Evolutionary conservation across 805 yeast species (phyloP), one percentile per base, ranked within the genome.

Genomic region (Kluyveromyces dobzhanskii): DNA sequence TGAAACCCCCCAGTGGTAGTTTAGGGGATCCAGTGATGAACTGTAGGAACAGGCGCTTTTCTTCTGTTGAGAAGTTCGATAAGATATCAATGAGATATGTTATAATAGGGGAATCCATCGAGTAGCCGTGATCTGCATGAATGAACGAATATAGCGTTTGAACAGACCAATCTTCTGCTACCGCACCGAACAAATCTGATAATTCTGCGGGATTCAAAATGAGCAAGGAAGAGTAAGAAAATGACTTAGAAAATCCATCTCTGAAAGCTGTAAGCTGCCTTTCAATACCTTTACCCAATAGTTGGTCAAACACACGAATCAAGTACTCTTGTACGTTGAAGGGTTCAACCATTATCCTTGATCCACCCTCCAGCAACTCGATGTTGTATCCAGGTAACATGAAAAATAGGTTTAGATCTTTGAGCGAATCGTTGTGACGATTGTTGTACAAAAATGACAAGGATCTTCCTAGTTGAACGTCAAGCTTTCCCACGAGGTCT

Each of bases 11-110:
- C 53, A 86, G 74, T 1, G 98, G 98, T 35, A 92, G 62, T 45
- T 80, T 85, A 5, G 97, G 96, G 1, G 96, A 78, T 0, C 97
- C 97, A 0, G 97, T 90, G 44, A 88, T 65, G 57, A 90, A 90
- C 57, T 85, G 95, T 33, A 87, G 62, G 53, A 90, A 90, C 25
- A 69, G 61, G 27, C 97, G 69, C 44, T 82, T 76, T 44, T 86
- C 83, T 1, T 61, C 56, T 2, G 49, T 48, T 23, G 61, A 54
- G 44, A 87, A 80, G 5, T 65, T 64, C 3, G 73, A 55, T 73
- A 92, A 66, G 1, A 85, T 67, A 26, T 68, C 67, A n/a, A 87
- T 57, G 31, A 92, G 62, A 40, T 72, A 67, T 42, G 69, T 71
- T 3, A 90, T 75, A 0, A 80, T 68, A 12, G 59, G 59, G 3